phyloP scores from a whole-genome alignment of 768 basidiomycete species.

The Suillus placidus region DNA sequence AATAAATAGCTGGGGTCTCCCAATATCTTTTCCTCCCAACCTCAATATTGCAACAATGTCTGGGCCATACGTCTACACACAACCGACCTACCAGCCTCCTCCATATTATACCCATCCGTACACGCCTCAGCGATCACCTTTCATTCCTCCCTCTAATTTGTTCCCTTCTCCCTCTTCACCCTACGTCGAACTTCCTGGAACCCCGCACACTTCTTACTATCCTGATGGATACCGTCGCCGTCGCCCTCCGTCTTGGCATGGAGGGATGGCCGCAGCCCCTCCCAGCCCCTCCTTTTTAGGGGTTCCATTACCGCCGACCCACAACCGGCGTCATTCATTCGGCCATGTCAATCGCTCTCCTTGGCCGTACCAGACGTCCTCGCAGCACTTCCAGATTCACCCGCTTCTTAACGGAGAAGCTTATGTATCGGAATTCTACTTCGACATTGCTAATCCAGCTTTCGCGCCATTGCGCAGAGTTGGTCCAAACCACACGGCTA shows the following conservation, averaged over 20 bases:
- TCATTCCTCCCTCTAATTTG: conserved; percentile 43
- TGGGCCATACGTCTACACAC: conserved; percentile 46
- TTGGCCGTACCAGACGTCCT: conserved; percentile 21
- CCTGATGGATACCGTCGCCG: conserved; percentile 26
- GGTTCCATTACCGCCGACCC: conserved; percentile 15
- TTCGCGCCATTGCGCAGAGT: conserved; percentile 48
- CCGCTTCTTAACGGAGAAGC: conserved; percentile 52
- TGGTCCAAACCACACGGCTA: conserved; percentile 39
- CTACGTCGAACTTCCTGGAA: conserved; percentile 31
- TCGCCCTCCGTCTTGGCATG: conserved; percentile 51
- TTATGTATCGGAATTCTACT: conserved; percentile 47
- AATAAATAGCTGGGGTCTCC: background rate
- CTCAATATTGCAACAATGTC: conserved; percentile 32
- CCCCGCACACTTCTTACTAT: conserved; percentile 28
- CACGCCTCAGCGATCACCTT: conserved; percentile 44
- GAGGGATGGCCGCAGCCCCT: conserved; percentile 21
- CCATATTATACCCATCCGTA: conserved; percentile 37
- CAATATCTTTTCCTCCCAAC: background rate
- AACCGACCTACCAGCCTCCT: conserved; percentile 37
- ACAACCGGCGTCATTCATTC: conserved; percentile 33
- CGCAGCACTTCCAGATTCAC: conserved; percentile 32
- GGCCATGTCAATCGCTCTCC: conserved; percentile 24
- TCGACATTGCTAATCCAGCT: conserved; percentile 55
- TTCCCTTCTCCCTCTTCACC: conserved; percentile 42
- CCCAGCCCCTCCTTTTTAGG: conserved; percentile 28